Evolutionary conservation across 345 rosid species (phyloP), one percentile per base, ranked within the genome.

Genomic region (Arabidopsis arenosa): DNA sequence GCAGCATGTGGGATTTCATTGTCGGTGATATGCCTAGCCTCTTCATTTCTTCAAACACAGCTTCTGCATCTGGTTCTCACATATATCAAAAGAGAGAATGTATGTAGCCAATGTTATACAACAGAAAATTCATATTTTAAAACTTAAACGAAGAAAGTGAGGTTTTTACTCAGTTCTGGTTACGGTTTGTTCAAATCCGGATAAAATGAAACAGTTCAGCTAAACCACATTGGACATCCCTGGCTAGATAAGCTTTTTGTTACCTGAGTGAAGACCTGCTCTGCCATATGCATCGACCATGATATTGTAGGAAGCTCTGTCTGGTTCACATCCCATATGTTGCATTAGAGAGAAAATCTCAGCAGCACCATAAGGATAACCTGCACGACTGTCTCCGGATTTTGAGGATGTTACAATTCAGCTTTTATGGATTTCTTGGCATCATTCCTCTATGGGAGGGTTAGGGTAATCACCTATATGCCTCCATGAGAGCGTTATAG

Each of bases 231-330:
- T 54, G 9, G 23, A 13, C 62, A 41, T 43, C 12, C 9, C 23
- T 58, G 26, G 32, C 15, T 37, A 59, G 23, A 62, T 30, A 23
- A 37, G 80, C 32, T 28, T 49, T 13, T 40, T 68, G 30, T 7
- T 39, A 91, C 98, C 98, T 70, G 80, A 78, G 66, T 86, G 84
- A 79, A 86, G 94, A 12, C 96, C 98, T 21, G 93, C 87, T 83
- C 98, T 77, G 14, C 96, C 98, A 63, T 91, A 89, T 23, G 97
- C 98, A 80, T 93, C 98, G 4, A 93, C 98, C 96, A 93, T 86
- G 64, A 93, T 93, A 76, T 91, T 93, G 74, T 84, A 93, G 2
- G 98, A 91, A 77, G 97, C 98, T 83, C 93, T 80, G 76, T 91
- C 98, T 47, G 97, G 98, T 77, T 93, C 98, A 78, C 92, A 88